Evolutionary conservation across 306 rosid genomes (phyloP), one percentile per base, ranked within the genome.

Genomic region (Boehmeria nivea): DNA sequence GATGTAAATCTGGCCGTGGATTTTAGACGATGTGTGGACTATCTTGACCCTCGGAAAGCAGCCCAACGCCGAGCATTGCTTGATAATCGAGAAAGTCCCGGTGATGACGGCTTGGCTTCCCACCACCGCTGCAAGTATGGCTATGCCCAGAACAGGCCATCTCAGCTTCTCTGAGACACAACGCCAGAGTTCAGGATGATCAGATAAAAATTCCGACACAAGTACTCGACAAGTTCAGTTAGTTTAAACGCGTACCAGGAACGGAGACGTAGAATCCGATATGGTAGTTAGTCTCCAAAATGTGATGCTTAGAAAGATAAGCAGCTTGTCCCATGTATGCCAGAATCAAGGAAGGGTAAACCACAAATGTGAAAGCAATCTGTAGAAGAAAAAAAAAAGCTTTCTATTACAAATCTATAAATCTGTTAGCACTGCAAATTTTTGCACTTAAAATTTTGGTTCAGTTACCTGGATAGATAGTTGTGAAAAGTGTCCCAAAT

Each of bases 291-390:
- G 61, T 81, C 66, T 76, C 83, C 43, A 72, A 44, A 51, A 57
- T 2, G 51, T 81, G 97, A 72, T 89, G 88, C 76, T 53, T 82
- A 36, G 97, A 89, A 68, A 89, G 94, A 81, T 89, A 89, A 23
- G 97, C 97, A 68, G 95, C 97, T 78, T 89, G 97, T 62, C 97
- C 95, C 97, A 89, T 89, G 59, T 89, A 89, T 54, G 97, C 97
- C 17, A 89, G 79, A 55, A 89, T 82, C 59, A 89, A 72, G 19
- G 95, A 77, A 57, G 97, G 97, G 63, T 89, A 89, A 42, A 89
- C 97, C 78, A 89, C 76, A 69, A 74, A 86, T 45, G 88, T 75
- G 74, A 89, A 89, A 78, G 97, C 97, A 76, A 86, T 86, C 97
- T 89, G 95, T 85, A 78, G 36, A 40, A 31, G 9, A 10, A 31